phyloP scores from a whole-genome alignment of 2,329 filamentous ascomycete genomes.

The Rutstroemia sp. region DNA sequence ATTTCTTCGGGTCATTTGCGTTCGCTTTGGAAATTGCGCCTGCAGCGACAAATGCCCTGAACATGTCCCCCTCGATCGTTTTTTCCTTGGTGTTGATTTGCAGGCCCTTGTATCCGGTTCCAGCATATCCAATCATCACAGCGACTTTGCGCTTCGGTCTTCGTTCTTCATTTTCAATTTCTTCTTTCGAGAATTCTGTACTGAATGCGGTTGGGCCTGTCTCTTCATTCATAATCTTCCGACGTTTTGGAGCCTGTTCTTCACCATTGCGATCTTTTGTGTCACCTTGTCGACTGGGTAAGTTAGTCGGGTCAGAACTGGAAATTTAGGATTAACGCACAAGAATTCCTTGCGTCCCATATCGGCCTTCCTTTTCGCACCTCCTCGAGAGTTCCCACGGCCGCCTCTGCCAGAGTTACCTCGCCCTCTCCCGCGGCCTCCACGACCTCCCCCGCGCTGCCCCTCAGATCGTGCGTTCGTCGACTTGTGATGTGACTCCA shows the following conservation, averaged over 20 bases:
- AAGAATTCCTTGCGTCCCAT: constrained; percentile 59
- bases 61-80: constrained; percentile 94
- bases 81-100: constrained; percentile 78
- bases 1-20: constrained; percentile 94
- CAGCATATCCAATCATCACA: constrained; percentile 90
- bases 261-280: constrained; percentile 44
- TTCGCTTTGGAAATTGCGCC: constrained; percentile 96
- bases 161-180: constrained; percentile 80
- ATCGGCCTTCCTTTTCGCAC: constrained; percentile 54
- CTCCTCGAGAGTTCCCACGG: constrained; percentile 34
- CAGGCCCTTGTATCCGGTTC: constrained; percentile 95
- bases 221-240: constrained; percentile 37
- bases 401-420: constrained; percentile 17
- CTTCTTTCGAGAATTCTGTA: constrained; percentile 59
- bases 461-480: constrained; percentile 10
- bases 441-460: constrained; percentile 10
- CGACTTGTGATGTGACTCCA: constrained; percentile 9
- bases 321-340: constrained; percentile 37
- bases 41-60: constrained; percentile 82
- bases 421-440: constrained; percentile 18
- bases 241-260: constrained; percentile 47
- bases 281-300: constrained; percentile 43
- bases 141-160: constrained; percentile 94
- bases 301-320: constrained; percentile 36
- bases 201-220: constrained; percentile 28